Base-by-base conservation (phyloP, 148 eudicot genomes). In the Mesembryanthemum crystallinum region DNA sequence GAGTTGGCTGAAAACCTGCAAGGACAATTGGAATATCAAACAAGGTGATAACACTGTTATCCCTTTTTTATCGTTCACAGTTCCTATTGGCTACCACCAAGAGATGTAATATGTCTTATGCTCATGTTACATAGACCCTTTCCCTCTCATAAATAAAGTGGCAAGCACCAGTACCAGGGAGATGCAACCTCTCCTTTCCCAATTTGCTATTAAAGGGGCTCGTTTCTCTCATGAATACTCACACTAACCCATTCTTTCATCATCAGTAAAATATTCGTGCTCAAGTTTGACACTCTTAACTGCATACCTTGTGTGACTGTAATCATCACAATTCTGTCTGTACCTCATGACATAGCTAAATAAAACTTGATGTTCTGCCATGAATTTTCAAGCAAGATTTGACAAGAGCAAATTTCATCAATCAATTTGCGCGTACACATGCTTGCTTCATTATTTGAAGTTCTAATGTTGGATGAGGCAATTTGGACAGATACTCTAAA, bases 1-100 rank as follows among this genome's bases (percentile, higher is more conserved):
- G 98, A 94, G 42, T 83, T 94, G 85, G 93, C 55, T 35, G 98
- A 94, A 83, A 94, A 94, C 72, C 78, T 92, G 78, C 93, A 91
- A 85, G 97, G 98, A 79, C 88, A 88, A 33, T 70, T 94, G 75
- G 98, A 94, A 75, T 94, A 91, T 83, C 98, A 94, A 82, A 94
- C 98, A 55, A 91, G 94, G 98, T 94, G 75, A 78, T 62, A 59
- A 37, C 70, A n/a, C 59, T 71, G 62, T 29, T 33, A 2, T 20
- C 25, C 23, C 37, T 30, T 51, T 63, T 24, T 23, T 23, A 58
- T 76, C 20, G n/a, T 30, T 64, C n/a, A 32, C 20, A 18, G 25
- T 11, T 35, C 33, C 42, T 47, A 23, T 28, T 73, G 76, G n/a
- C n/a, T n/a, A n/a, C n/a, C n/a, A n/a, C n/a, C 57, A 23, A 11